Base-by-base conservation (phyloP, 2,329 filamentous ascomycete species). In the Colletotrichum cordylinicola region DNA sequence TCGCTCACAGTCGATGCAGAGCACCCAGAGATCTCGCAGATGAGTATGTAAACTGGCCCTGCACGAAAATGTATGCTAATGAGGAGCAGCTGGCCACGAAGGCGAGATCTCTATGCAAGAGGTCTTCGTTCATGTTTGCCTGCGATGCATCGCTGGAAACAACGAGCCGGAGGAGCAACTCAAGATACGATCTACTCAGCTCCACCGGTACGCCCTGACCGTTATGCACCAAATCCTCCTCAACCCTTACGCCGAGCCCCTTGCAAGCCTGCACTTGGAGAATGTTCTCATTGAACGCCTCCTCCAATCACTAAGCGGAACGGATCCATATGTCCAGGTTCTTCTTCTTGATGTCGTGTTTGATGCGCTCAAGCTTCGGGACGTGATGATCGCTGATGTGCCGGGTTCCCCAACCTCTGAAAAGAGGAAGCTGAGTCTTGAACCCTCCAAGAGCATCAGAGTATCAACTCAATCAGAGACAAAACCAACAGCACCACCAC, bases 301-400 rank as follows among this genome's bases (percentile, higher is more conserved):
- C 8, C 86, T 88, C 33, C 88, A 90, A 79, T 90, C 93, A 18
- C 86, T 95, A 24, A 84, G 88, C 48, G 88, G 90, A 8, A 85
- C 91, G 2, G 94, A 95, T 79, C 90, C 93, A 35, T 93, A 93
- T 68, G 90, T 96, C 2, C 96, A 98, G 80, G 92, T 94, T 16
- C 88, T 95, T 0, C 85, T 98, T 12, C 90, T 98, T 29, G 94
- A 96, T 80, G 92, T 95, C n/a, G 90, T 96, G 4, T 91, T 94
- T 79, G 92, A 93, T 62, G 89, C 94, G 5, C 88, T 98, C 12
- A 95, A 93, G 80, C 89, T 97, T 56, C 87, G 90, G 56, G 88
- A 91, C 65, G 78, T 84, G 5, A 79, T 83, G 3, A 80, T 83
- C 1, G 78, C 81, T 4, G 88, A 89, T 35, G 78, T 81, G 12